phyloP scores from a whole-genome alignment of 1,139 yeast species.

The Sugiyamaella xylanicola region DNA sequence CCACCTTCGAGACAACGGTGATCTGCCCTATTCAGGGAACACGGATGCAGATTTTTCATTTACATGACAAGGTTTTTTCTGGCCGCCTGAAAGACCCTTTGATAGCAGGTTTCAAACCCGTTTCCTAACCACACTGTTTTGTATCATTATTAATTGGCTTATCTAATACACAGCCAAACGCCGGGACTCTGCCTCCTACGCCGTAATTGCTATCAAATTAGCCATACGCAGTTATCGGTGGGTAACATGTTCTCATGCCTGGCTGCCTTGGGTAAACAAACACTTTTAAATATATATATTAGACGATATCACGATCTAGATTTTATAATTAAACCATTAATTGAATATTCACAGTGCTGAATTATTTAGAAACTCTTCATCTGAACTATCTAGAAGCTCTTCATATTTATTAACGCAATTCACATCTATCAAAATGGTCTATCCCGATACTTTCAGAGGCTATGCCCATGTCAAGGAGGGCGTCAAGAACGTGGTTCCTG shows the following conservation, averaged over 20 bases:
- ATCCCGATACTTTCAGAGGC: slow-evolving; percentile 21
- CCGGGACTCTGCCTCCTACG: background rate
- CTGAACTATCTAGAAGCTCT: too few species aligned
- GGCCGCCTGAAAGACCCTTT: too few species aligned
- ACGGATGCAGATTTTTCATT: too few species aligned
- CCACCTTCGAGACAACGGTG: too few species aligned
- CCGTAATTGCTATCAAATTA: background rate
- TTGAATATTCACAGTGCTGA: too few species aligned
- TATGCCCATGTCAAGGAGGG: slow-evolving; percentile 13
- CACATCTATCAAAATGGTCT: slow-evolving; percentile 12
- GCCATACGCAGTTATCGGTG: background rate
- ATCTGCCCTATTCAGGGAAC: too few species aligned
- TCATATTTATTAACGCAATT: background rate
- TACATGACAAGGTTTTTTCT: too few species aligned
- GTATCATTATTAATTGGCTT: background rate
- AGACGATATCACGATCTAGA: too few species aligned
- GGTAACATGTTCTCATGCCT: background rate
- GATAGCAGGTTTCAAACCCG: background rate
- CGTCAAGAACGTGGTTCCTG: slow-evolving; percentile 19
- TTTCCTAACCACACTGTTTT: background rate
- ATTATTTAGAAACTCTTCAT: too few species aligned
- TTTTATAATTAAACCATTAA: too few species aligned
- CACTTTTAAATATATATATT: background rate
- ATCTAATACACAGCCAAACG: background rate
- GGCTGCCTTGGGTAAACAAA: background rate